phyloP scores from a whole-genome alignment of 208 protist species.

The Trypanosoma cruzi region DNA sequence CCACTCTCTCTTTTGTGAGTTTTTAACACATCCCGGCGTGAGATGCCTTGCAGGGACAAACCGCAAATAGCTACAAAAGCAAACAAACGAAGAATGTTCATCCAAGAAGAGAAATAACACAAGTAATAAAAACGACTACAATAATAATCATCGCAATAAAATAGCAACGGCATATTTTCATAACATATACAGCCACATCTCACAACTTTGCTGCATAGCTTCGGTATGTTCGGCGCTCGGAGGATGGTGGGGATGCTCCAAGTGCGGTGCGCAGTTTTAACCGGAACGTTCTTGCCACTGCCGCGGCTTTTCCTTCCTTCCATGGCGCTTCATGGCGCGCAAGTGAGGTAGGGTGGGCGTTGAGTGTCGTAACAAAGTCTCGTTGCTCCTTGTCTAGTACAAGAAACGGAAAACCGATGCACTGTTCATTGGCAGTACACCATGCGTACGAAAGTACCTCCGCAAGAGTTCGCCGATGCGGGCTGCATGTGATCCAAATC shows the following conservation, averaged over 20 bases:
- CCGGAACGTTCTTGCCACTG: slow-evolving; percentile 16
- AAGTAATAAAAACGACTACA: neutral
- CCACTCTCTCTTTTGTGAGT: neutral
- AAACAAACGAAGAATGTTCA: neutral
- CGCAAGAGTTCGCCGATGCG: slow-evolving; percentile 21
- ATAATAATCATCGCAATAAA: slow-evolving; percentile 6
- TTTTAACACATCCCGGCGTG: too few relatives aligned
- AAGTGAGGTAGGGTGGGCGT: neutral
- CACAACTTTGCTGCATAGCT: slow-evolving; percentile 17
- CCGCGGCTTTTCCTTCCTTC: neutral
- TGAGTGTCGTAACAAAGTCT: slow-evolving; percentile 33
- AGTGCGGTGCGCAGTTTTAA: slow-evolving; percentile 20
- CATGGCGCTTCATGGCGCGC: neutral
- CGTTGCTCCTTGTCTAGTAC: slow-evolving; percentile 52
- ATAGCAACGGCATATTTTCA: neutral
- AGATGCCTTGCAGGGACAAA: too few relatives aligned
- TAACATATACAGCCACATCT: neutral
- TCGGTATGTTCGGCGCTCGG: slow-evolving; percentile 25
- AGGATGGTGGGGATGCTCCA: slow-evolving; percentile 8
- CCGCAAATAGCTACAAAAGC: neutral
- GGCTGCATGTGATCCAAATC: slow-evolving; percentile 25
- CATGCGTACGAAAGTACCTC: slow-evolving; percentile 52
- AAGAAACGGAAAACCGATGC: slow-evolving; percentile 69
- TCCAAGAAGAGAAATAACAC: slow-evolving; percentile 2
- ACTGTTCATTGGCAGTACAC: slow-evolving; percentile 57